These are phyloP conservation scores for Diophrys sp. DNA, from an alignment of 73 alveolate species.

Conservation along the genomic window DNA sequence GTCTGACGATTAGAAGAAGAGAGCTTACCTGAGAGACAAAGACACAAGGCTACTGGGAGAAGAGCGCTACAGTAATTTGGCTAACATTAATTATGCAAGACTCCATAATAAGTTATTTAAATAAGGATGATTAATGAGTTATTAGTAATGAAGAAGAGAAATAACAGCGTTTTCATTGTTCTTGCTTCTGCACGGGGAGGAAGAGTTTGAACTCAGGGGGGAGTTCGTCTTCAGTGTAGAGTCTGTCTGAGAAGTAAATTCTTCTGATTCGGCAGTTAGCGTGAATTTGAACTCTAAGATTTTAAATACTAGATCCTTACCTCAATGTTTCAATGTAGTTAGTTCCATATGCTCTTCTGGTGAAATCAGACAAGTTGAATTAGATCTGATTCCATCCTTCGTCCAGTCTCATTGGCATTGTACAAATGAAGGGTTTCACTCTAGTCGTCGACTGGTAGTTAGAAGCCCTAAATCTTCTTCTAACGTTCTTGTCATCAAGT, in stretches of 20 bases:
- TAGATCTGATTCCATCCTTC: conserved; percentile 97
- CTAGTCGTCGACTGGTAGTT: conserved; percentile 95
- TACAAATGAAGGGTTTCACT: conserved; percentile 97
- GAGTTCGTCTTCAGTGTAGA: conserved; percentile 75
- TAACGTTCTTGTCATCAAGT: conserved; percentile 96
- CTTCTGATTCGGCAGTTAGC: conserved; percentile 95
- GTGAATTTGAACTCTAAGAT: conserved; percentile 83
- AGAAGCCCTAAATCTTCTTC: conserved; percentile 98
- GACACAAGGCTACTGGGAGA: neutral
- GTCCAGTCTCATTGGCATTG: conserved; percentile 98
- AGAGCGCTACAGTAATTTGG: neutral
- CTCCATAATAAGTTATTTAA: no score
- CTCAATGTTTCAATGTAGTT: conserved; percentile 85
- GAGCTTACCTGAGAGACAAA: neutral
- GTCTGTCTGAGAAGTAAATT: conserved; percentile 89
- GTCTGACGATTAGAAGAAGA: neutral
- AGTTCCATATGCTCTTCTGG: conserved; percentile 96
- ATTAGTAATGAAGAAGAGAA: neutral
- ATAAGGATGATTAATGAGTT: neutral
- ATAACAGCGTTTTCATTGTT: no score
- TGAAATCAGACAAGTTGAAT: conserved; percentile 89
- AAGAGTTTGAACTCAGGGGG: conserved; percentile 80
- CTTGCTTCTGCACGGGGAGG: conserved; percentile 48
- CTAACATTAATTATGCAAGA: neutral
- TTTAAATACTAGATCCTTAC: conserved; percentile 13